Percentiles rank a stretch among this genome's conserved stretches.
These are phyloP conservation scores for Solanum sejunctum DNA, from an alignment of 257 asterid genomes.

Conservation along the genomic window DNA sequence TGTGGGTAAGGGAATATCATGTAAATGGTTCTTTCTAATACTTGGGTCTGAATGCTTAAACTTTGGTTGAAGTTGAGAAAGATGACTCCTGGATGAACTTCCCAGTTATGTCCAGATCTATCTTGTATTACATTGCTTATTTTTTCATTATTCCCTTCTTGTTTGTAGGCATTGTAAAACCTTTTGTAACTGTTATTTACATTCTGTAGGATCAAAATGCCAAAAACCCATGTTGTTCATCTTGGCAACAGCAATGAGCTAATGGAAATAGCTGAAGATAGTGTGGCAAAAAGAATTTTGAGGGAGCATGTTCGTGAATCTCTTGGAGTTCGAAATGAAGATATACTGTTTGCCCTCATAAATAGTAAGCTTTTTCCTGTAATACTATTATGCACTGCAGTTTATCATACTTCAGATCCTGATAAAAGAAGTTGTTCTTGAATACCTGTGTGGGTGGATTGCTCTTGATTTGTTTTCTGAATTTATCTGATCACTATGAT, in stretches of 20 bases:
- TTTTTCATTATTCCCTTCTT: background rate
- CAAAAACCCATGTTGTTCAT: conserved; percentile 84
- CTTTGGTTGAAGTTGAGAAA: background rate
- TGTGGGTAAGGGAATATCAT: background rate
- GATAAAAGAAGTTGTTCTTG: background rate
- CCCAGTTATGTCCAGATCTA: background rate
- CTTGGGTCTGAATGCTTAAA: background rate
- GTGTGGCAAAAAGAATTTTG: conserved; percentile 66
- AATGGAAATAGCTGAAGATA: conserved; percentile 81
- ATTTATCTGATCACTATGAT: background rate
- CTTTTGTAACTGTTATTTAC: conserved; percentile 3
- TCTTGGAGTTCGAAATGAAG: conserved; percentile 79
- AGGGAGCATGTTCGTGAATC: conserved; percentile 85
- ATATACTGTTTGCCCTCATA: conserved; percentile 68
- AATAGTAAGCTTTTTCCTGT: conserved; percentile 53
- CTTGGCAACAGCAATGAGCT: conserved; percentile 94
- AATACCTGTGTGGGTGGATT: background rate
- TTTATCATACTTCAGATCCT: background rate
- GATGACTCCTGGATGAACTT: background rate
- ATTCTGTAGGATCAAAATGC: conserved; percentile 81
- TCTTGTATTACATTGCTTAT: conserved; percentile 1
- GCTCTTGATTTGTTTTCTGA: background rate
- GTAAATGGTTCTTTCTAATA: background rate
- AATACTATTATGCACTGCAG: background rate
- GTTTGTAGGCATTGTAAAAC: background rate